Percentiles rank a stretch among this genome's conserved stretches.
Evolutionary conservation across 2,329 filamentous ascomycete species (phyloP).

Genomic region (Colletotrichum gigasporum): DNA sequence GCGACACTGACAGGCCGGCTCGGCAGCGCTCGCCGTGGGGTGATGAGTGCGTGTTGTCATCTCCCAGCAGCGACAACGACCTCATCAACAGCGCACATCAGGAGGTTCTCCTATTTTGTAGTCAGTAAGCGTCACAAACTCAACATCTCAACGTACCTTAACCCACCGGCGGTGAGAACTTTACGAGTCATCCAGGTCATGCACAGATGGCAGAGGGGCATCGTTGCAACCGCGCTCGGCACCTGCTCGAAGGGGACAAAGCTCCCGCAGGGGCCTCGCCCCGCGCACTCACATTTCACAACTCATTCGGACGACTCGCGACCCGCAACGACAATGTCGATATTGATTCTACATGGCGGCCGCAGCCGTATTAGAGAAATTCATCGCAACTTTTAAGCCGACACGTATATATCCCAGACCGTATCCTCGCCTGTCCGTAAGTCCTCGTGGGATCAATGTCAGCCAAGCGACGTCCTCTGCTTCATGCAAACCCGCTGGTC

Average conservation of each 20-base stretch:
- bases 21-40: background rate
- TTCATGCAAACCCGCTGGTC: slow-evolving; percentile 26
- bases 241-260: slow-evolving; percentile 14
- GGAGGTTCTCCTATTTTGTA: background rate
- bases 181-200: background rate
- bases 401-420: slow-evolving; percentile 12
- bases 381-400: slow-evolving; percentile 21
- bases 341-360: slow-evolving; percentile 27
- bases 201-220: background rate
- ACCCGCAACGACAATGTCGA: slow-evolving; percentile 6
- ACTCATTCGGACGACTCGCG: background rate
- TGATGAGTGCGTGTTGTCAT: background rate
- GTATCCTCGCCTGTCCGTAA: slow-evolving; percentile 1
- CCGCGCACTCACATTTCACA: background rate
- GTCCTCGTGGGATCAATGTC: slow-evolving; percentile 12
- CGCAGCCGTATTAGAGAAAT: slow-evolving; percentile 11
- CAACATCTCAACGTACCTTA: too few relatives aligned
- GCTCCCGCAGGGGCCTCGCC: background rate
- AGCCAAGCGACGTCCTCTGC: slow-evolving; percentile 7
- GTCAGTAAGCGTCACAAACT: too few relatives aligned
- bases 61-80: background rate
- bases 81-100: background rate
- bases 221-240: background rate
- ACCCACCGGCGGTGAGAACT: too few relatives aligned
- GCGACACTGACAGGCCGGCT: too few relatives aligned